These are phyloP conservation scores for Pythium sp. DNA, from an alignment of 352 stramenopile genomes.

Conservation along the genomic window DNA sequence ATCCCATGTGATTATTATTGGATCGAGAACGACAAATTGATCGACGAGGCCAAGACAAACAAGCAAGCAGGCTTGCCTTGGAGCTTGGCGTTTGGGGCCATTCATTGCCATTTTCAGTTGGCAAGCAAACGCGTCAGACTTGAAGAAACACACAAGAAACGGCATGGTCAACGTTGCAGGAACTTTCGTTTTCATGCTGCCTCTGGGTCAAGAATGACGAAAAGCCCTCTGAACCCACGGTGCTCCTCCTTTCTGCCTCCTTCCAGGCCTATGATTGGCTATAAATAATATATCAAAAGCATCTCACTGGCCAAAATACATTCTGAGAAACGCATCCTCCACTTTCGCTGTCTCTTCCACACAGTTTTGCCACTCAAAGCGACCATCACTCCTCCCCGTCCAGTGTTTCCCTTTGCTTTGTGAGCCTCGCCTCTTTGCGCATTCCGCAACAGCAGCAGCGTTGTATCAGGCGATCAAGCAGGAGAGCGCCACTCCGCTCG, in stretches of 20 bases:
- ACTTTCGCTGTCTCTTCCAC: not conserved
- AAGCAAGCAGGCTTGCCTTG: not conserved
- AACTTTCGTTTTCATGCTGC: not conserved
- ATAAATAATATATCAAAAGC: not conserved
- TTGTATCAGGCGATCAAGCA: not conserved
- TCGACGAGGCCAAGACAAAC: too few relatives aligned
- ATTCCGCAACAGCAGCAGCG: not conserved
- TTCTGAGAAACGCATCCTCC: not conserved
- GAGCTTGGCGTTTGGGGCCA: not conserved
- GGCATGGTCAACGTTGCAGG: not conserved
- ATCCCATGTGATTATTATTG: not conserved
- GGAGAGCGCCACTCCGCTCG: not conserved
- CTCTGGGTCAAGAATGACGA: not conserved
- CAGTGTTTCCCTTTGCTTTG: not conserved
- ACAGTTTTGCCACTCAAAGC: not conserved
- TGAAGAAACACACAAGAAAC: not conserved
- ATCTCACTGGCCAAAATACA: not conserved
- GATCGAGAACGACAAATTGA: too few relatives aligned
- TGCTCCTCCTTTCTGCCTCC: not conserved
- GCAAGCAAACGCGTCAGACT: not conserved
- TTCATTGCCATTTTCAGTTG: not conserved
- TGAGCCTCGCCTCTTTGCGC: not conserved
- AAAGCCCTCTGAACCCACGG: not conserved
- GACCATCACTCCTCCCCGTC: not conserved
- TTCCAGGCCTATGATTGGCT: not conserved